Percentiles rank a stretch among this genome's conserved stretches.
Conservation (phyloP, 2,329 filamentous ascomycete genomes). For the Laburnicola sp. region DNA sequence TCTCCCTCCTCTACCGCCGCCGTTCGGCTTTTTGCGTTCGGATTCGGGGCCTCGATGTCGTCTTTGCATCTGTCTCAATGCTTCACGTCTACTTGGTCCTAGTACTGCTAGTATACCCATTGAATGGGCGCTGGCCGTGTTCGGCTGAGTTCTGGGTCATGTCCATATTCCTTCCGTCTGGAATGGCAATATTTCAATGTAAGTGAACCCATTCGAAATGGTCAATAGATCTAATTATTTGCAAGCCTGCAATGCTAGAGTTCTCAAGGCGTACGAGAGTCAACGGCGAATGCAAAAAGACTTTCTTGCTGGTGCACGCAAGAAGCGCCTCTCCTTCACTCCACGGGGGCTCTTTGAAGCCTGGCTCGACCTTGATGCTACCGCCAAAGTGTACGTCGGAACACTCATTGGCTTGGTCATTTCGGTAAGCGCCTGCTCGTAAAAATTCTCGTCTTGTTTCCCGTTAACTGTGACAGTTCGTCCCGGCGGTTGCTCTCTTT, state of each 20-base stretch:
- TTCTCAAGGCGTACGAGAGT: constrained; percentile 42
- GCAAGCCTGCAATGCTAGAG: constrained; percentile 43
- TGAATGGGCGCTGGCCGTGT: constrained; percentile 41
- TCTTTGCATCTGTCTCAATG: constrained; percentile 40
- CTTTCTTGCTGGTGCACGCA: constrained; percentile 41
- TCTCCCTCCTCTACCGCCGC: constrained; percentile 35
- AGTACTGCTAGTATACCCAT: constrained; percentile 43
- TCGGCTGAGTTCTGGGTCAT: constrained; percentile 47
- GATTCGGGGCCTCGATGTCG: constrained; percentile 38
- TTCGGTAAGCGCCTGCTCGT: constrained; percentile 27
- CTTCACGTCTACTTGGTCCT: constrained; percentile 44
- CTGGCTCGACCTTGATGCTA: constrained; percentile 36
- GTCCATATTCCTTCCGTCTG: constrained; percentile 43
- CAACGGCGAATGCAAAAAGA: constrained; percentile 39
- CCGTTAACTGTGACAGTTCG: constrained; percentile 51
- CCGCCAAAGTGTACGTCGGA: constrained; percentile 40
- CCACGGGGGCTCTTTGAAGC: constrained; percentile 34
- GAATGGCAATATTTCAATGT: constrained; percentile 47
- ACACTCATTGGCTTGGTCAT: constrained; percentile 34
- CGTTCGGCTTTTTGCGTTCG: constrained; percentile 38
- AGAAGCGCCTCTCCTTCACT: constrained; percentile 36
- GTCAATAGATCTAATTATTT: constrained; percentile 2
- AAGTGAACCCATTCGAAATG: not conserved
- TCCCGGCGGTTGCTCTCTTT: constrained; percentile 63
- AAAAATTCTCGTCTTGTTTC: not conserved